Conservation (phyloP, 495 filamentous ascomycete species). For the Aspergillus asperescens region DNA sequence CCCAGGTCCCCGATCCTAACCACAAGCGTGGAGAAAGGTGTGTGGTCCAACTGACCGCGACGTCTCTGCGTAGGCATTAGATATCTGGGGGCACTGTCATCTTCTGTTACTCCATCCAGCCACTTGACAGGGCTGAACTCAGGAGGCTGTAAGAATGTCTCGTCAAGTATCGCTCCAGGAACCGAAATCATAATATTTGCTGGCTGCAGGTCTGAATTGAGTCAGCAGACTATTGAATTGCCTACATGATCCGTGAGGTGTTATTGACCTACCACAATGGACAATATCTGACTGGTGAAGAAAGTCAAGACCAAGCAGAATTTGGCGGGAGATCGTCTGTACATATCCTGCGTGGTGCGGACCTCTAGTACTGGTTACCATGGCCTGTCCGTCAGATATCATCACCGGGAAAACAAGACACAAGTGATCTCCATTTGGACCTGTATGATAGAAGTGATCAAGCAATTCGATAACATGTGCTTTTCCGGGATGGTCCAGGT, state of each 20-base stretch:
- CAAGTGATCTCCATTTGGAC: constrained; percentile 44
- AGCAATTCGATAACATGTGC: constrained; percentile 34
- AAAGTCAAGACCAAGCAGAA: constrained; percentile 11
- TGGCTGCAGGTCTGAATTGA: constrained; percentile 12
- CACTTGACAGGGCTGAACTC: constrained; percentile 21
- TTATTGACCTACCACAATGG: constrained; percentile 12
- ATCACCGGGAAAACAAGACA: constrained; percentile 41
- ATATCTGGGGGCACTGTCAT: constrained; percentile 20
- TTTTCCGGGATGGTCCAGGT: constrained; percentile 22
- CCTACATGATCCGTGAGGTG: neutral
- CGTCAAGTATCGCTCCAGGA: neutral
- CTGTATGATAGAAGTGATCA: constrained; percentile 40
- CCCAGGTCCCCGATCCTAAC: constrained; percentile 25
- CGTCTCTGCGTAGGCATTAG: constrained; percentile 16
- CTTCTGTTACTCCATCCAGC: constrained; percentile 14
- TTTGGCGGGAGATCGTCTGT: constrained; percentile 4
- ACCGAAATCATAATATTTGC: constrained; percentile 11
- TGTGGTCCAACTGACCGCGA: constrained; percentile 15
- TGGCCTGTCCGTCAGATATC: constrained; percentile 19
- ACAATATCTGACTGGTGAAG: constrained; percentile 5
- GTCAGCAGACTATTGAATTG: neutral
- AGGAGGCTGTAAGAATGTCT: constrained; percentile 5
- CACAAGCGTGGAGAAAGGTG: constrained; percentile 9
- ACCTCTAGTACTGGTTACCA: constrained; percentile 11
- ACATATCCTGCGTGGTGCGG: constrained; percentile 2